Percentiles rank a stretch among this genome's conserved stretches.
phyloP scores from a whole-genome alignment of 2,329 filamentous ascomycete species.

The Fusarium pilosicola region DNA sequence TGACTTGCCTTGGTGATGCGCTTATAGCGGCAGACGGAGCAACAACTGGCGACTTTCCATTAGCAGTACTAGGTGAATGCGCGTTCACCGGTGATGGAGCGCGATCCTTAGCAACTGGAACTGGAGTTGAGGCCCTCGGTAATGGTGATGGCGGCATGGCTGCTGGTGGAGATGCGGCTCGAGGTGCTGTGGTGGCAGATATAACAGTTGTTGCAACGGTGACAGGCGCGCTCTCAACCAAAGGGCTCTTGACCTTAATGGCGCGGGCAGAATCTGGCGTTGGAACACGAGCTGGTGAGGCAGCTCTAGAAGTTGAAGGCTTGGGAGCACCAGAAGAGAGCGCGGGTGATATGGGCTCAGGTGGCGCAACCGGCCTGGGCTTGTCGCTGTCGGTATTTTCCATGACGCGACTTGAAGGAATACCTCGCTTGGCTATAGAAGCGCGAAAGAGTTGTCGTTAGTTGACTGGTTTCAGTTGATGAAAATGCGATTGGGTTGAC shows the following conservation, averaged over 20 bases:
- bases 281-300: conserved; percentile 35
- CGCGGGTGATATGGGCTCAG: conserved; percentile 43
- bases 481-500: not conserved
- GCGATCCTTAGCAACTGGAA: conserved; percentile 25
- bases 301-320: conserved; percentile 28
- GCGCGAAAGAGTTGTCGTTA: conserved; percentile 12
- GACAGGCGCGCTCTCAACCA: conserved; percentile 13
- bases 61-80: conserved; percentile 12
- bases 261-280: conserved; percentile 38
- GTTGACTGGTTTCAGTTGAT: not conserved
- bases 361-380: conserved; percentile 42
- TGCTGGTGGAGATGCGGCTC: conserved; percentile 13
- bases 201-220: conserved; percentile 15
- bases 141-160: conserved; percentile 25
- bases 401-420: conserved; percentile 37
- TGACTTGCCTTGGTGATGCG: conserved; percentile 32
- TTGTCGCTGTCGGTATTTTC: conserved; percentile 40
- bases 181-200: conserved; percentile 7
- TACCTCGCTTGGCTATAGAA: conserved; percentile 6
- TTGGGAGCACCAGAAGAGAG: conserved; percentile 37
- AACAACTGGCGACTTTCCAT: conserved; percentile 20
- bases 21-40: not conserved
- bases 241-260: conserved; percentile 28
- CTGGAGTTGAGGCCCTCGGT: conserved; percentile 23
- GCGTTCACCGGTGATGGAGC: conserved; percentile 27